Evolutionary conservation across 176 grass and related monocot genomes (phyloP), one percentile per base, ranked within the genome.

Genomic region (Poa pratensis): DNA sequence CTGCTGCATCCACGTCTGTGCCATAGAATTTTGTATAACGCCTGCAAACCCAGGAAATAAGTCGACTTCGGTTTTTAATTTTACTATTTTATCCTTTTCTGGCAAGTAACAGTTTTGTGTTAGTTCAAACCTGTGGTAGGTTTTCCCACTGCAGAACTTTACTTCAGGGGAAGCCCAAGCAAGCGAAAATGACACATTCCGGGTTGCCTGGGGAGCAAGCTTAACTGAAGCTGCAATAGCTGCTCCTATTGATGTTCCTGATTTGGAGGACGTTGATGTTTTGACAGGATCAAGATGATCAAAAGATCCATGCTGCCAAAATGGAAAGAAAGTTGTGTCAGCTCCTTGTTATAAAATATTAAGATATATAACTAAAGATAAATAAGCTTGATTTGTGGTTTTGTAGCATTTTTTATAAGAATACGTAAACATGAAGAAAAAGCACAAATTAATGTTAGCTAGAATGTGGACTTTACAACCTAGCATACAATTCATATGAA

Each of bases 1-100:
- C 85, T 63, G 91, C 87, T 76, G 96, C 93, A 85, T 98, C 89
- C 69, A 53, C 76, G 73, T 94, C 91, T 71, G 80, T 95, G 51
- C 96, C 96, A 95, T 94, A 95, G 90, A 98, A 98, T 87, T 93
- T 92, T 23, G 96, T 95, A 87, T 98, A 95, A 42, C 91, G 89
- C 80, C 96, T 98, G 75, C 84, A 48, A 90, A 73, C 73, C 42
- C 69, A 46, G 40, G 4, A 88, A 79, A 7, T 46, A 45, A 45
- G 54, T 63, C 24, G 68, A 32, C 45, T 78, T 80, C 52, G 34
- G 57, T 17, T 88, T 73, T 53, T 53, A 4, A 20, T 37, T 62
- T 73, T 78, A 78, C 19, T 59, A 24, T 9, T 88, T 73, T 40
- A 52, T 23, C n/a, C 57, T 80, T 81, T 75, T 69, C 27, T 69